Conservation (phyloP, 805 yeast genomes). For the Sungouiozyma intestinalis region DNA sequence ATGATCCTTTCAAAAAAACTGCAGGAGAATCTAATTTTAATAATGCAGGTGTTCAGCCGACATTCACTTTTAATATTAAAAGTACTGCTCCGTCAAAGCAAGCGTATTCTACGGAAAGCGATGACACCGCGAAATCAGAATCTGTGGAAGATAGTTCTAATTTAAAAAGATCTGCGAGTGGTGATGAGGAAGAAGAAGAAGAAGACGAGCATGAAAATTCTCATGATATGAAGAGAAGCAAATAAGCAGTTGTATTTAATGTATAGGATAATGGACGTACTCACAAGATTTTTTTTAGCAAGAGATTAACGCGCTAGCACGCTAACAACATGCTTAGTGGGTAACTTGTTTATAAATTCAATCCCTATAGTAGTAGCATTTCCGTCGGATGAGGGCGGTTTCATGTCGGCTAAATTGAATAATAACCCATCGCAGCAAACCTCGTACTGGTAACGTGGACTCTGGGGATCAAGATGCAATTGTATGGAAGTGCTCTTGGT, state of each 20-base stretch:
- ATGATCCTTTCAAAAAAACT: not conserved
- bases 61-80: conserved; percentile 1
- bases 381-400: not conserved
- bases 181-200: conserved; percentile 3
- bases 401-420: conserved; percentile 13
- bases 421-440: conserved; percentile 26
- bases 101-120: not conserved
- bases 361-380: not conserved
- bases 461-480: conserved; percentile 6
- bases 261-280: no score
- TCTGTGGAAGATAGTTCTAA: not conserved
- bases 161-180: conserved; percentile 10
- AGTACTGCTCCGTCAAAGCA: not conserved
- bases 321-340: not conserved
- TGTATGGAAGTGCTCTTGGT: conserved; percentile 10
- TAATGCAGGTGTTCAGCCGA: not conserved
- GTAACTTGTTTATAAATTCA: not conserved
- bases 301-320: not conserved
- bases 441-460: conserved; percentile 12
- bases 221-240: not conserved
- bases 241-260: not conserved
- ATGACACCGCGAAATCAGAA: not conserved
- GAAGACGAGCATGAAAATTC: not conserved
- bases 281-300: no score
- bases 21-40: not conserved